Evolutionary conservation across 1,284 basidiomycete genomes (phyloP).

Genomic region (Uromyces viciae-fabae): DNA sequence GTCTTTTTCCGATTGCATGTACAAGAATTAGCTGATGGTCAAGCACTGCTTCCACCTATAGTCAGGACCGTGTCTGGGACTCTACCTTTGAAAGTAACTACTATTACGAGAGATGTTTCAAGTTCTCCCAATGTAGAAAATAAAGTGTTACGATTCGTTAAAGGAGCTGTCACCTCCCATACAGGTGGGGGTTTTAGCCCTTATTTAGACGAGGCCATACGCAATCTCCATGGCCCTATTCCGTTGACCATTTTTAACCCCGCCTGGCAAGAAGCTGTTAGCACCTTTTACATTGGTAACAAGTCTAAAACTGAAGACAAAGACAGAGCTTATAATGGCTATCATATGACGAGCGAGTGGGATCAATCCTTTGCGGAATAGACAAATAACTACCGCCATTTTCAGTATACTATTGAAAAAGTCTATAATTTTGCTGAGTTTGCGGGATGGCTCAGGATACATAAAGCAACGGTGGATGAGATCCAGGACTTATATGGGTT

Average conservation of each 20-base stretch:
- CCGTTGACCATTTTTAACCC: neutral
- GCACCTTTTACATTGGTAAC: no score
- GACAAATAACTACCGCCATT: neutral
- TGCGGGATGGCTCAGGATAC: neutral
- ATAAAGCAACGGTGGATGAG: neutral
- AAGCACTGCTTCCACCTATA: no score
- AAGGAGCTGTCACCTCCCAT: neutral
- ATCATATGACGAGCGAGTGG: neutral
- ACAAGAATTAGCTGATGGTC: no score
- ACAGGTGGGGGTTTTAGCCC: neutral
- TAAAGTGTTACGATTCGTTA: no score
- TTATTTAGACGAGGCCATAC: neutral
- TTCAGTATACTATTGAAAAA: neutral
- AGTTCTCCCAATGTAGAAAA: no score
- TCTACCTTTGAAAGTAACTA: no score
- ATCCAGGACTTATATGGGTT: neutral
- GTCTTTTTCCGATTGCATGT: no score
- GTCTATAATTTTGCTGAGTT: neutral
- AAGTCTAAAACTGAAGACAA: neutral
- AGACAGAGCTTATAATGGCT: neutral
- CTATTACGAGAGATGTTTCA: no score
- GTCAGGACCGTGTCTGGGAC: no score
- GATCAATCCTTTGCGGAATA: neutral
- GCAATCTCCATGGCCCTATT: neutral
- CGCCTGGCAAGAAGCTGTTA: conserved; percentile 1